These are phyloP conservation scores for Trametes cingulata DNA, from an alignment of 768 basidiomycete genomes.

Conservation along the genomic window DNA sequence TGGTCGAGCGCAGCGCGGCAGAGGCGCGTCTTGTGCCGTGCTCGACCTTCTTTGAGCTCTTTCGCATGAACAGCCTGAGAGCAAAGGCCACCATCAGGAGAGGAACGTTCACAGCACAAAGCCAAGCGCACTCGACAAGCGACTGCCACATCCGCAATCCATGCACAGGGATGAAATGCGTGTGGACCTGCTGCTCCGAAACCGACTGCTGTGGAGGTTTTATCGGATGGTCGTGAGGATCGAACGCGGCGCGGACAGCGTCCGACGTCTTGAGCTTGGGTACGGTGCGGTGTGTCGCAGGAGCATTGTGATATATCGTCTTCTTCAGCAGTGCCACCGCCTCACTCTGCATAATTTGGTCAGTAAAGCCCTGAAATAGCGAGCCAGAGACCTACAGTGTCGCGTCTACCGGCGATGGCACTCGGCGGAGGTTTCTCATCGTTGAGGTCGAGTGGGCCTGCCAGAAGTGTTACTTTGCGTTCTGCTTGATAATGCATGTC, in stretches of 20 bases:
- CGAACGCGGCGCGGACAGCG: slow-evolving; percentile 49
- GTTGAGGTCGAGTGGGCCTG: slow-evolving; percentile 60
- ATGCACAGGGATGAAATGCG: slow-evolving; percentile 47
- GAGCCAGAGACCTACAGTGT: slow-evolving; percentile 50
- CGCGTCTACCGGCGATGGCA: slow-evolving; percentile 68
- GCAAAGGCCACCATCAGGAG: neutral
- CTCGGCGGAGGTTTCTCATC: slow-evolving; percentile 71
- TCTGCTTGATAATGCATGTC: too few relatives aligned
- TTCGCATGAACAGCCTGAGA: slow-evolving; percentile 49
- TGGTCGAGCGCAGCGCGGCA: slow-evolving; percentile 16
- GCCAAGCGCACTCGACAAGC: slow-evolving; percentile 44
- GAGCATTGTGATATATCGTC: slow-evolving; percentile 56
- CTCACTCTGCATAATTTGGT: slow-evolving; percentile 43
- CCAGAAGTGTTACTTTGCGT: neutral
- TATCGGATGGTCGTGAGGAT: slow-evolving; percentile 48
- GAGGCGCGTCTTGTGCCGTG: slow-evolving; percentile 24
- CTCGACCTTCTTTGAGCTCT: slow-evolving; percentile 37
- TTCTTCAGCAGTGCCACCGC: slow-evolving; percentile 57
- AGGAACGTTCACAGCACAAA: neutral
- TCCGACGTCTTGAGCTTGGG: slow-evolving; percentile 49
- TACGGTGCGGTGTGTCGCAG: slow-evolving; percentile 52
- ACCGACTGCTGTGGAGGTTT: slow-evolving; percentile 54
- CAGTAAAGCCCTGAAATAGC: neutral
- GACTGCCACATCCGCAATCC: slow-evolving; percentile 58
- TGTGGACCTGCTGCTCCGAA: slow-evolving; percentile 53